Base-by-base conservation (phyloP, 164 flowering plant genomes). In the Macadamia tetraphylla region DNA sequence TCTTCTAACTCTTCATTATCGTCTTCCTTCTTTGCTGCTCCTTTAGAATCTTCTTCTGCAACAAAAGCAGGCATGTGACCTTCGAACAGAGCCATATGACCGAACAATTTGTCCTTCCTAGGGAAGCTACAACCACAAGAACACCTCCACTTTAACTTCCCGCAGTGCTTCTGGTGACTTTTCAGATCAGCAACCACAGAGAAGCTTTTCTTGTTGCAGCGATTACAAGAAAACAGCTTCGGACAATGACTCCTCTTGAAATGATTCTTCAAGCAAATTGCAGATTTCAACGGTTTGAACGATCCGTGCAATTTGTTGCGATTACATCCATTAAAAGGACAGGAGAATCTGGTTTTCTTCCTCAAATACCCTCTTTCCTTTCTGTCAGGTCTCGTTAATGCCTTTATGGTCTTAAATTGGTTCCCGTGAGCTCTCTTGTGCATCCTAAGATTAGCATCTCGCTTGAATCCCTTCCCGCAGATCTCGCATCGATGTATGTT, bases 221-320 rank as follows among this genome's bases (percentile, higher is more conserved):
- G 71, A 44, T 81, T 71, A 72, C 96, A 92, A 0, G 87, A 62
- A 63, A 77, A 88, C 87, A 82, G 81, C 76, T 86, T 92, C 1
- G 91, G 93, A 65, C 98, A 92, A 56, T 92, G 98, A 70, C 89
- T 88, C 67, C 98, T 78, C 80, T 88, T 90, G 79, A 86, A 92
- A 71, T 92, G 98, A 60, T 87, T 90, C 81, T 80, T 83, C 68
- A 89, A 89, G 69, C 93, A 92, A 0, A 86, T 61, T 10, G 75
- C 86, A 17, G 94, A 84, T 60, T 90, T 90, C 82, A 92, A 62
- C 0, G 96, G 79, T 75, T 81, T 70, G 59, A 92, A 92, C 76
- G 81, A 82, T 65, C 66, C 72, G 73, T 90, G 91, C 13, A 40
- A 29, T 72, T 73, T 79, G 77, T 90, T 92, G 46, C 98, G 72